A percentile compares a stretch with the other conserved stretches of the same genome.
Evolutionary conservation across 2,329 filamentous ascomycete species (phyloP).

Genomic region (Penicillium occitanis): DNA sequence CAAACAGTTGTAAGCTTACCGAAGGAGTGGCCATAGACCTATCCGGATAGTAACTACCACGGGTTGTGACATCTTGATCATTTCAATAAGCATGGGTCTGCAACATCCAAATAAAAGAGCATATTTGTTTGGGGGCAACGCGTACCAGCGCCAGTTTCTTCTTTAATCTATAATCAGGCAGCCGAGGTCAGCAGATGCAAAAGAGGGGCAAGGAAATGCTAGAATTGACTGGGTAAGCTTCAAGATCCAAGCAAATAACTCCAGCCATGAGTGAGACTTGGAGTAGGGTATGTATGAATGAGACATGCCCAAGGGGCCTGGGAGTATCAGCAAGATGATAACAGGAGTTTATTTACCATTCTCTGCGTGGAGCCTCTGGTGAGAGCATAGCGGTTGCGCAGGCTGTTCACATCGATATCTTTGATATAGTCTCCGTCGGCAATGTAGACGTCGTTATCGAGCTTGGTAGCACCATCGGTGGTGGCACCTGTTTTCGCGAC

Average conservation of each 20-base stretch:
- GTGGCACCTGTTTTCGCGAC: constrained; percentile 57
- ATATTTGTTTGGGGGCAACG: constrained; percentile 43
- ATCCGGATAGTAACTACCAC: constrained; percentile 94
- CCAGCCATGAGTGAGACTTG: background rate
- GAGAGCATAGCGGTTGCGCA: constrained; percentile 93
- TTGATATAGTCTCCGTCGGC: constrained; percentile 97
- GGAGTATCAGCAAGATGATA: constrained; percentile 64
- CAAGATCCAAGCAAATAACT: constrained; percentile 41
- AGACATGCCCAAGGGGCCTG: constrained; percentile 45
- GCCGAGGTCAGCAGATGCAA: constrained; percentile 91
- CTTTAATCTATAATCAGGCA: constrained; percentile 95
- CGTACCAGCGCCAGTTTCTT: constrained; percentile 99
- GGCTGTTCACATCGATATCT: constrained; percentile 97
- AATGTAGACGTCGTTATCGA: constrained; percentile 88
- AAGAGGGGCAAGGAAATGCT: constrained; percentile 63
- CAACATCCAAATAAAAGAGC: constrained; percentile 43
- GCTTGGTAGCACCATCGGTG: constrained; percentile 52
- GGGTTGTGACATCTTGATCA: constrained; percentile 93
- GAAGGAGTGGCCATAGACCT: constrained; percentile 94
- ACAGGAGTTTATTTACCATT: constrained; percentile 89
- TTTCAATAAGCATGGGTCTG: constrained; percentile 61
- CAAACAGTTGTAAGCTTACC: constrained; percentile 58
- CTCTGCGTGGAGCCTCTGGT: constrained; percentile 97
- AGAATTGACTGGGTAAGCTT: constrained; percentile 67
- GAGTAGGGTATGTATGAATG: constrained; percentile 23